These are phyloP conservation scores for Exophiala sp. DNA, from an alignment of 2,329 filamentous ascomycete genomes.

Conservation along the genomic window DNA sequence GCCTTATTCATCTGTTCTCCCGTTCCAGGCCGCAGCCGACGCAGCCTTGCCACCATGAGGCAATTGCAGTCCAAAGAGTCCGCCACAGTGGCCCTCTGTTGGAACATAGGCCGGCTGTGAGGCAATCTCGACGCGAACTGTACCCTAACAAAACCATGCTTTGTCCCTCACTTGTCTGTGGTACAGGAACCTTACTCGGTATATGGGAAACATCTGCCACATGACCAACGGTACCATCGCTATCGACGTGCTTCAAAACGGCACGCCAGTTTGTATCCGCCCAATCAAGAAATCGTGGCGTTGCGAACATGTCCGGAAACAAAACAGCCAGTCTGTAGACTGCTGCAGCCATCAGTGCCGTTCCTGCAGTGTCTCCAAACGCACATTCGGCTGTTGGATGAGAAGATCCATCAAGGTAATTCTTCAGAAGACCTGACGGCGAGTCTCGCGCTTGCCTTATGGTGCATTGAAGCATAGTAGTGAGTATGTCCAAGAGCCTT, in stretches of 20 bases:
- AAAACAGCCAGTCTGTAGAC: constrained; percentile 46
- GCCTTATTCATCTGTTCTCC: not conserved
- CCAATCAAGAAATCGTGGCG: constrained; percentile 39
- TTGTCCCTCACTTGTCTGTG: constrained; percentile 22
- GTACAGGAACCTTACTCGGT: constrained; percentile 8
- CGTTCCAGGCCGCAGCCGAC: not conserved
- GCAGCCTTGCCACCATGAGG: not conserved
- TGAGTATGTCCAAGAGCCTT: constrained; percentile 34
- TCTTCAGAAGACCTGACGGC: constrained; percentile 37
- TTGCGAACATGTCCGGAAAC: constrained; percentile 36
- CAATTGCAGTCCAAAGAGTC: not conserved
- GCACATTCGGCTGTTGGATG: constrained; percentile 30
- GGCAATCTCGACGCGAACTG: constrained; percentile 18
- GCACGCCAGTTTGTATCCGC: constrained; percentile 40
- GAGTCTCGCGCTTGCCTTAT: constrained; percentile 25
- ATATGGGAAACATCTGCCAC: constrained; percentile 20
- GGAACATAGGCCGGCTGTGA: constrained; percentile 6
- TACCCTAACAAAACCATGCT: constrained; percentile 23
- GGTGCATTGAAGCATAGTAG: constrained; percentile 37
- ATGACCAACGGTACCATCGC: constrained; percentile 5
- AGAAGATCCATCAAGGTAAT: constrained; percentile 43
- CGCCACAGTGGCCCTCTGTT: not conserved
- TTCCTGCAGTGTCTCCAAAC: constrained; percentile 50
- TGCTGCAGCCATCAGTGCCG: constrained; percentile 43
- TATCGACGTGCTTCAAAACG: constrained; percentile 36